phyloP scores from a whole-genome alignment of 164 flowering plant species.

The Nymphaea colorata region DNA sequence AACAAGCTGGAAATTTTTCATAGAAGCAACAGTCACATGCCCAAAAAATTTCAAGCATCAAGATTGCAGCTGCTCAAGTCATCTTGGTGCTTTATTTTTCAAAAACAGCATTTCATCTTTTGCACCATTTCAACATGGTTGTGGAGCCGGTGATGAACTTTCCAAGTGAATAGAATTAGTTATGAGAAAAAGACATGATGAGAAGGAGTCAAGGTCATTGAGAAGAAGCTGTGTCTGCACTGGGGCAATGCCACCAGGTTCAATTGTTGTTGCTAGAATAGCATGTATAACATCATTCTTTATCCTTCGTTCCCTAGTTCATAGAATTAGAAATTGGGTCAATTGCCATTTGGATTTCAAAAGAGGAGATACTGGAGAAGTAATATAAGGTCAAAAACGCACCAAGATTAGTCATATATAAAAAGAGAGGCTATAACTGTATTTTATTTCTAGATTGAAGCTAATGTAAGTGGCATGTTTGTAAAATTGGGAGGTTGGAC shows the following conservation, averaged over 20 bases:
- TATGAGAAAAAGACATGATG: constrained; percentile 35
- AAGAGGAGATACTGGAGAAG: too few relatives aligned
- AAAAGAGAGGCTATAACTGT: too few relatives aligned
- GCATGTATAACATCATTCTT: constrained; percentile 57
- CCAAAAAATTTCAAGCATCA: constrained; percentile 94
- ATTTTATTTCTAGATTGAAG: too few relatives aligned
- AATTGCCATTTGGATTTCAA: too few relatives aligned
- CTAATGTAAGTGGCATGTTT: too few relatives aligned
- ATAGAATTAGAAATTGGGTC: too few relatives aligned
- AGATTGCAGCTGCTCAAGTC: constrained; percentile 88
- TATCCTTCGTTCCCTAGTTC: constrained; percentile 62
- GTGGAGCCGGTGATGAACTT: constrained; percentile 23
- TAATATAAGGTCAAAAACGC: too few relatives aligned
- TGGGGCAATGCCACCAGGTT: constrained; percentile 62
- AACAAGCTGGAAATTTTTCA: constrained; percentile 65
- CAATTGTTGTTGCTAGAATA: constrained; percentile 47
- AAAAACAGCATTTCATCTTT: constrained; percentile 40
- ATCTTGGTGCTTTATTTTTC: constrained; percentile 76
- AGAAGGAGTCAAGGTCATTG: constrained; percentile 27
- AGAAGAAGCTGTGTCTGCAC: constrained; percentile 44
- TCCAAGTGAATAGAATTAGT: constrained; percentile 34
- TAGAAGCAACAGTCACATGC: constrained; percentile 89
- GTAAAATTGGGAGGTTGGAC: too few relatives aligned
- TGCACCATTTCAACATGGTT: constrained; percentile 2
- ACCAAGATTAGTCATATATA: too few relatives aligned